These are phyloP conservation scores for Alternaria brassicicola DNA, from an alignment of 2,329 filamentous ascomycete species.

Conservation along the genomic window DNA sequence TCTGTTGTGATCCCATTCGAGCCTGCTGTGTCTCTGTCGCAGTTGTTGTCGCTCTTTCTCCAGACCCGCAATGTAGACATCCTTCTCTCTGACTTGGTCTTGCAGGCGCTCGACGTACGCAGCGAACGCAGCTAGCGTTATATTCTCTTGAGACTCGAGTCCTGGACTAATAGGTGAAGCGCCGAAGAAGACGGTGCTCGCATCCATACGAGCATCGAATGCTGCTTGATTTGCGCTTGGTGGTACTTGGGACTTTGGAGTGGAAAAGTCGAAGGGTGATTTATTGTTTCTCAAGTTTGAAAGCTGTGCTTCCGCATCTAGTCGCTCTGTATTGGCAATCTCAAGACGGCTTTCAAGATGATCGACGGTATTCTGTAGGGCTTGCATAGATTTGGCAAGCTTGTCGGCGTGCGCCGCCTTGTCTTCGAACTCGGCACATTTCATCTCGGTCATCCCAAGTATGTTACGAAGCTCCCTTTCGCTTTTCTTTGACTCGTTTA, in stretches of 20 bases:
- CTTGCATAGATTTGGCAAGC: constrained; percentile 32
- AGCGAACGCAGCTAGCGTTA: constrained; percentile 33
- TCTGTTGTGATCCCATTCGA: constrained; percentile 33
- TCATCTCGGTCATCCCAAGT: constrained; percentile 42
- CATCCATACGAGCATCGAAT: constrained; percentile 29
- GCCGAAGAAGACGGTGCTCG: constrained; percentile 40
- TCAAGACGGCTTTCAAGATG: constrained; percentile 50
- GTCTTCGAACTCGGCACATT: constrained; percentile 36
- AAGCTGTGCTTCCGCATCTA: constrained; percentile 50
- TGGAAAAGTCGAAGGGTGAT: constrained; percentile 33
- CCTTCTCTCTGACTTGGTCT: constrained; percentile 41
- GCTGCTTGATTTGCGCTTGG: background rate
- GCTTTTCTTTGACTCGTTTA: constrained; percentile 48
- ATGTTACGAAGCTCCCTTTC: constrained; percentile 38
- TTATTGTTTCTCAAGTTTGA: constrained; percentile 38
- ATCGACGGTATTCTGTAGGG: constrained; percentile 47
- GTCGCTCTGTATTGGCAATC: constrained; percentile 49
- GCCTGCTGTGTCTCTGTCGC: constrained; percentile 22
- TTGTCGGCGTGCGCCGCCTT: constrained; percentile 36
- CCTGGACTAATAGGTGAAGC: constrained; percentile 22
- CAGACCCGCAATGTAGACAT: constrained; percentile 31
- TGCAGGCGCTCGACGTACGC: constrained; percentile 42
- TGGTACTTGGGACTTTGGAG: constrained; percentile 13
- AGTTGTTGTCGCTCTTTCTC: constrained; percentile 29
- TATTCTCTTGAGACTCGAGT: constrained; percentile 28